Percentiles rank a stretch among this genome's conserved stretches.
Conservation (phyloP, 2,329 filamentous ascomycete genomes). For the Fusarium keratoplasticum region DNA sequence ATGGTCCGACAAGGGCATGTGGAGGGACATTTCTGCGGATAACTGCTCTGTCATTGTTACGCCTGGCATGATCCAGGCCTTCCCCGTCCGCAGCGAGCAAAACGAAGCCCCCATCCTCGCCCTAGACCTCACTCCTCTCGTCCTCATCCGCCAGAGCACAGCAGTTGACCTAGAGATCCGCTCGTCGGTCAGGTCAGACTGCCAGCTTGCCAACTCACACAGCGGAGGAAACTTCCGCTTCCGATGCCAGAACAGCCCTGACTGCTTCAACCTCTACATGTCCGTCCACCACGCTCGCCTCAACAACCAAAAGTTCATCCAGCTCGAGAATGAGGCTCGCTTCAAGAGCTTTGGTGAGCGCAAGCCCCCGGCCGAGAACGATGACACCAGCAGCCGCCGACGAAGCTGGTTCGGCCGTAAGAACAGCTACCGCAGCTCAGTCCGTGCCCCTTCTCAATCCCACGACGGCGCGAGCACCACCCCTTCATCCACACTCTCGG, state of each 20-base stretch:
- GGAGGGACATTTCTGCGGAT: slow-evolving; percentile 68
- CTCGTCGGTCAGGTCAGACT: slow-evolving; percentile 81
- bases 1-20: slow-evolving; percentile 71
- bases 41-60: slow-evolving; percentile 67
- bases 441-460: slow-evolving; percentile 72
- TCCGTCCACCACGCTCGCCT: slow-evolving; percentile 90
- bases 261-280: slow-evolving; percentile 85
- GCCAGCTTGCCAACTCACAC: slow-evolving; percentile 72
- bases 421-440: slow-evolving; percentile 73
- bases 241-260: slow-evolving; percentile 79
- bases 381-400: slow-evolving; percentile 59
- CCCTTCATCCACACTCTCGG: slow-evolving; percentile 70
- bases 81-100: slow-evolving; percentile 53
- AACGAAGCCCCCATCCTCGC: slow-evolving; percentile 67
- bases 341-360: slow-evolving; percentile 78
- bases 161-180: slow-evolving; percentile 94
- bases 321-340: slow-evolving; percentile 73
- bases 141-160: slow-evolving; percentile 90
- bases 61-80: slow-evolving; percentile 70
- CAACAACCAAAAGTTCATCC: slow-evolving; percentile 89
- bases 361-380: slow-evolving; percentile 61
- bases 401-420: slow-evolving; percentile 71
- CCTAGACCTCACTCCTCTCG: slow-evolving; percentile 89
- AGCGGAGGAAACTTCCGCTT: slow-evolving; percentile 87
- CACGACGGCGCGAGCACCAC: slow-evolving; percentile 80